These are phyloP conservation scores for Eremothecium coryli DNA, from an alignment of 1,139 yeast genomes.

Conservation along the genomic window DNA sequence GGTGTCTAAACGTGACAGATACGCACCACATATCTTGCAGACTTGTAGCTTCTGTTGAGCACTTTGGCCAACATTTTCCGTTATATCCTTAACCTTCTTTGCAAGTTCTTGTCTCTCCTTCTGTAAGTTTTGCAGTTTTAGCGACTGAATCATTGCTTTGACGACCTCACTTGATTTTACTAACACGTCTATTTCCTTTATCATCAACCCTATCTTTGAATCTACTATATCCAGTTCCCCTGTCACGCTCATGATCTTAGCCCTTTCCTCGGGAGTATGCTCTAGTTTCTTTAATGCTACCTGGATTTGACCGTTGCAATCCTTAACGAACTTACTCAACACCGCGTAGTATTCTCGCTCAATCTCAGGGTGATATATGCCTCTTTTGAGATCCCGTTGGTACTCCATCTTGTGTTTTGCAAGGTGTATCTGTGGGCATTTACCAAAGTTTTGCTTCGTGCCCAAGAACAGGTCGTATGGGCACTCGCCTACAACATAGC, in stretches of 20 bases:
- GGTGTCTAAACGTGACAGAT: conserved; percentile 74
- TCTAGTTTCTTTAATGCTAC: conserved; percentile 61
- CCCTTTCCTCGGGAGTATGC: conserved; percentile 69
- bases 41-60: conserved; percentile 88
- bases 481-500: conserved; percentile 79
- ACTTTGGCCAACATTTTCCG: conserved; percentile 74
- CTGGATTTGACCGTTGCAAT: conserved; percentile 58
- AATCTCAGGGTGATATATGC: conserved; percentile 56
- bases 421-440: conserved; percentile 67
- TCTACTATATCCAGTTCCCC: conserved; percentile 61
- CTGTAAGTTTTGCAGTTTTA: conserved; percentile 38
- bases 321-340: conserved; percentile 41
- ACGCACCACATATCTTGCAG: conserved; percentile 88
- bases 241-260: conserved; percentile 52
- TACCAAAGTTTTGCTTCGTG: conserved; percentile 77
- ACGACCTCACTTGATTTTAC: conserved; percentile 42
- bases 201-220: conserved; percentile 55
- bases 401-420: conserved; percentile 72
- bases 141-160: conserved; percentile 40
- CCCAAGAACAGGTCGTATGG: conserved; percentile 78
- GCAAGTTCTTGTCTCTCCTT: conserved; percentile 42
- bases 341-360: conserved; percentile 51
- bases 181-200: conserved; percentile 59
- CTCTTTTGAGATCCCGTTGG: conserved; percentile 46
- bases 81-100: conserved; percentile 46